Evolutionary conservation across 2,329 filamentous ascomycete species (phyloP).

Genomic region (Hymenotorrendiella dingleyae): DNA sequence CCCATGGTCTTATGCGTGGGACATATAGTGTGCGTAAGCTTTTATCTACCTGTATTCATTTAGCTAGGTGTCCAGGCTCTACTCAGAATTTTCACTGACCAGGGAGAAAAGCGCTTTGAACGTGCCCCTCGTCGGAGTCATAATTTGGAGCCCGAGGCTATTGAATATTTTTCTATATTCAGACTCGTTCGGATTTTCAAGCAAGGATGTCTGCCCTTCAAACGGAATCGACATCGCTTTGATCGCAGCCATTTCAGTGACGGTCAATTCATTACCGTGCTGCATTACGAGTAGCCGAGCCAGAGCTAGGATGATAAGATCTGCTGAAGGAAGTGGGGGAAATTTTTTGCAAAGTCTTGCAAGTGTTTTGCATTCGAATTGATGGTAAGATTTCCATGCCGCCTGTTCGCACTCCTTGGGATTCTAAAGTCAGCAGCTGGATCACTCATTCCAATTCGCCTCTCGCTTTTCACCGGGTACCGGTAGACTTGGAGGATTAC

Average conservation of each 20-base stretch:
- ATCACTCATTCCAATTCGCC: background rate
- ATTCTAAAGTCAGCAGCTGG: background rate
- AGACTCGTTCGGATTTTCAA: background rate
- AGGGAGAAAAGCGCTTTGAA: no score
- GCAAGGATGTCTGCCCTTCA: background rate
- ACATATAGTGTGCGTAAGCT: background rate
- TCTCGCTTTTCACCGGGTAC: background rate
- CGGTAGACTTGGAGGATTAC: no score
- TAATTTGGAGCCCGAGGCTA: no score
- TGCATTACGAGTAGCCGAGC: background rate
- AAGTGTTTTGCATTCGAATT: background rate
- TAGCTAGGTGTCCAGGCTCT: background rate
- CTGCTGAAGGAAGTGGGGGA: background rate
- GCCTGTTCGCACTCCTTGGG: background rate
- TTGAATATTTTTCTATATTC: no score
- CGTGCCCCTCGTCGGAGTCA: no score
- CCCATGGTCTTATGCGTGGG: background rate
- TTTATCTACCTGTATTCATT: background rate
- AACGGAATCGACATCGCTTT: background rate
- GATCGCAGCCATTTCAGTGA: background rate
- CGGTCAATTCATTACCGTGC: background rate
- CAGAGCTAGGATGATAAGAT: background rate
- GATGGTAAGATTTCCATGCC: background rate
- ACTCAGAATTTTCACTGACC: background rate
- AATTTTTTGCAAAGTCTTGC: background rate